phyloP scores from a whole-genome alignment of 306 rosid genomes.

The Cucumis cinereus region DNA sequence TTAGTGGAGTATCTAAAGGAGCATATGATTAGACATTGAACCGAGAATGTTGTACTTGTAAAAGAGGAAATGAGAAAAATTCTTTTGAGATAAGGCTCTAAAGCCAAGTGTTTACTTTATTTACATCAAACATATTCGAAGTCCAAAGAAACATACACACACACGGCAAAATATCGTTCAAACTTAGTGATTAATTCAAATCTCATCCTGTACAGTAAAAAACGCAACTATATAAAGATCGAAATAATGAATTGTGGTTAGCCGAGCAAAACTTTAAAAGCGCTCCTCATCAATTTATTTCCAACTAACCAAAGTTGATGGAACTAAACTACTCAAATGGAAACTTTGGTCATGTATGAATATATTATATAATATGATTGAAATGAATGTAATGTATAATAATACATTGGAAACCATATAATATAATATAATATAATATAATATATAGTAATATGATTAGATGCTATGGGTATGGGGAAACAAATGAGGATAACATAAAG shows the following conservation, averaged over 20 bases:
- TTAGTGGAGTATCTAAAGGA: background rate
- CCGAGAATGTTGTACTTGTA: background rate
- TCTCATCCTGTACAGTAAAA: background rate
- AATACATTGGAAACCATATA: background rate
- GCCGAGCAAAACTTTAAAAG: background rate
- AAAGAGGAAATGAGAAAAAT: background rate
- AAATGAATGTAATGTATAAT: background rate
- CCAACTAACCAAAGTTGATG: background rate
- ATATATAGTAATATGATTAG: background rate
- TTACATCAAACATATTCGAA: background rate
- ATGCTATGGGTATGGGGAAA: conserved; percentile 1
- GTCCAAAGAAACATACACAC: background rate
- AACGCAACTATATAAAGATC: background rate
- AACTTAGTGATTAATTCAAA: too few relatives aligned
- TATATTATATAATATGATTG: background rate
- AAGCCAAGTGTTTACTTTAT: background rate
- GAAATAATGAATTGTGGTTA: background rate
- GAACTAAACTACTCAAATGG: background rate
- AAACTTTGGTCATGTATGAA: background rate
- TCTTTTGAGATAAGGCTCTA: background rate
- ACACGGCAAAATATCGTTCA: too few relatives aligned
- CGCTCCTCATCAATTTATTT: background rate
- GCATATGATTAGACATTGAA: background rate
- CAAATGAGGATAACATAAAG: background rate
- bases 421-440: too few relatives aligned